Evolutionary conservation across 2,329 filamentous ascomycete genomes (phyloP), one percentile per base, ranked within the genome.

Genomic region (Colletotrichum sp.): DNA sequence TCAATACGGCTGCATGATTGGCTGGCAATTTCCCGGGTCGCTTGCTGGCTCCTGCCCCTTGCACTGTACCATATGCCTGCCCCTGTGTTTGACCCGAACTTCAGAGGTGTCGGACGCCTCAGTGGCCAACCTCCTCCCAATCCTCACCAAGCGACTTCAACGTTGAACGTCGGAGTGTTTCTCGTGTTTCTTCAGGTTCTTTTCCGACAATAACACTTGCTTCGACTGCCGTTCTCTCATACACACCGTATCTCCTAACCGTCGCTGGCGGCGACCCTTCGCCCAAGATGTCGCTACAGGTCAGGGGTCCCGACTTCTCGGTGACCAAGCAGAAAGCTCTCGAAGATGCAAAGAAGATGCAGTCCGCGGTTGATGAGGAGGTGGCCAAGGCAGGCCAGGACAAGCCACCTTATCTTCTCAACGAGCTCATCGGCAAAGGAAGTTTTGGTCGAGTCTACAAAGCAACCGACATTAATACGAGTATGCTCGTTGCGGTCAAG

Each of bases 371-470:
- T 32, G 86, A 90, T 64, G 92, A 94, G 78, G 88, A 91, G 76
- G 93, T 92, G 78, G 87, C 88, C 72, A 91, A 91, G 72, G 85
- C 87, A 36, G 91, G 91, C 52, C 91, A 92, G 74, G 89, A 91
- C 30, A 87, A 90, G 6, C 94, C 93, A 2, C 89, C 89, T 16
- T 95, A 95, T 79, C 89, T 89, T n/a, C 91, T 95, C 44, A 88
- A 90, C 15, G 93, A 95, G 83, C 87, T 95, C 71, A 95, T 95
- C 79, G 94, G 94, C 72, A 95, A 95, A 82, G 94, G 94, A 59
- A 92, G 91, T 77, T 95, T 93, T 81, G 94, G 94, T 3, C 90
- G 93, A 44, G 94, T 95, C 18, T 95, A 94, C 85, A 95, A 94
- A 83, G 93, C 89, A 36, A 87, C 84, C 21, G 84, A 87, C 24